Percentiles rank a stretch among this genome's conserved stretches.
phyloP scores from a whole-genome alignment of 2,329 filamentous ascomycete genomes.

The Fusarium miscanthi region DNA sequence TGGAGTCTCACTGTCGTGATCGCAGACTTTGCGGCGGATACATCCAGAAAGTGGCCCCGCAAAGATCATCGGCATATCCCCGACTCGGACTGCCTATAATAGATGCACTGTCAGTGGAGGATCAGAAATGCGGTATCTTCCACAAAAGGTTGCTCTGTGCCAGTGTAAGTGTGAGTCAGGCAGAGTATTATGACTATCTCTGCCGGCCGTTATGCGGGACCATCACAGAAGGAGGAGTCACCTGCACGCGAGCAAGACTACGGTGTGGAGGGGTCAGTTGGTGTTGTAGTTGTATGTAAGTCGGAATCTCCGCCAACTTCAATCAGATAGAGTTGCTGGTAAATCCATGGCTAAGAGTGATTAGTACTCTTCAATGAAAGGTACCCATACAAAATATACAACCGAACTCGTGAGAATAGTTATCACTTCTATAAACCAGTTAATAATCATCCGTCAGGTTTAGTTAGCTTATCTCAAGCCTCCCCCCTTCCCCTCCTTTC shows the following conservation, averaged over 20 bases:
- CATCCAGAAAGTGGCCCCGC: constrained; percentile 28
- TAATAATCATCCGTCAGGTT: neutral
- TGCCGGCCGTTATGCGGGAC: neutral
- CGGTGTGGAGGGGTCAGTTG: constrained; percentile 1
- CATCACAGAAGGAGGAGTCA: constrained; percentile 16
- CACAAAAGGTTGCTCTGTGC: constrained; percentile 1
- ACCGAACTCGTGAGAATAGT: constrained; percentile 19
- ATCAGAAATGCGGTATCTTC: constrained; percentile 5
- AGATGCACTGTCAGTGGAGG: constrained; percentile 3
- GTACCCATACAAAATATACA: neutral
- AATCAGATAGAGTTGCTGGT: neutral
- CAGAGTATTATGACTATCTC: neutral
- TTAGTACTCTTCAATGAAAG: neutral
- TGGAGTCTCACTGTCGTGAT: constrained; percentile 44
- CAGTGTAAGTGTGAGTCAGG: constrained; percentile 11
- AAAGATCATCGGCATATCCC: constrained; percentile 12
- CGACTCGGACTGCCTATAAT: constrained; percentile 22
- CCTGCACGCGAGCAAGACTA: constrained; percentile 13
- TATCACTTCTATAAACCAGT: constrained; percentile 30
- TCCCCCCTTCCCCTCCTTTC: constrained; percentile 14
- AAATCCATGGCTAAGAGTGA: neutral
- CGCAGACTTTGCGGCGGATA: constrained; percentile 32
- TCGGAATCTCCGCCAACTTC: neutral
- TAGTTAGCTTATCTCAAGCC: constrained; percentile 12
- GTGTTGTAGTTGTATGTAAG: neutral